Conservation (phyloP, 805 yeast species). For the Komagataella pseudopastoris region DNA sequence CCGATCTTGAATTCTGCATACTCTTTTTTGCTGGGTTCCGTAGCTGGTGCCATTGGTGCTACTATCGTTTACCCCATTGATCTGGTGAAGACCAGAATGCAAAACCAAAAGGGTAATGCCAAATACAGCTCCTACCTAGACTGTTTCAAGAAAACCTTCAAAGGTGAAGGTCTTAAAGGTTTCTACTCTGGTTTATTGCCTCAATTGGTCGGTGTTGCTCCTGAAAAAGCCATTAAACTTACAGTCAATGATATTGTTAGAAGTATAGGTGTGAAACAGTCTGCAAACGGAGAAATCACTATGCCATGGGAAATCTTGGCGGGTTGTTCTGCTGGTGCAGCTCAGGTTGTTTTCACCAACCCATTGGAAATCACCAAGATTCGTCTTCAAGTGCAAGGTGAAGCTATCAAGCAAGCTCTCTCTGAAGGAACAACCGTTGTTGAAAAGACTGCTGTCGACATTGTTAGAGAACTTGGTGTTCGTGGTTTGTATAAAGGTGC, state of each 20-base stretch:
- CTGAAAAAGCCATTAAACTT: conserved; percentile 93
- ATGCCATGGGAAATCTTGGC: conserved; percentile 62
- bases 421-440: conserved; percentile 14
- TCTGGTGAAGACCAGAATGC: conserved; percentile 93
- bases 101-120: conserved; percentile 70
- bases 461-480: conserved; percentile 69
- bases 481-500: conserved; percentile 88
- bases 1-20: conserved; percentile 77
- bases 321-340: conserved; percentile 92
- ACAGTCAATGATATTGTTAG: conserved; percentile 88
- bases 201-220: conserved; percentile 93
- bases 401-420: conserved; percentile 25
- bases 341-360: conserved; percentile 92
- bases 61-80: conserved; percentile 95
- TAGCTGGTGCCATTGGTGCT: conserved; percentile 98
- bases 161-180: conserved; percentile 71
- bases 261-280: conserved; percentile 44
- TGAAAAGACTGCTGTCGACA: conserved; percentile 48
- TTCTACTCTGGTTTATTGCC: conserved; percentile 89
- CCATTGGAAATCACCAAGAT: conserved; percentile 94
- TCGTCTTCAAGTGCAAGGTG: conserved; percentile 90
- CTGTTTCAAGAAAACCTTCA: conserved; percentile 68
- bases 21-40: conserved; percentile 80
- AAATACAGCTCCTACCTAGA: conserved; percentile 73
- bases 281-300: conserved; percentile 33